Evolutionary conservation across 2,329 filamentous ascomycete genomes (phyloP), one percentile per base, ranked within the genome.

Genomic region (Colletotrichum sp.): DNA sequence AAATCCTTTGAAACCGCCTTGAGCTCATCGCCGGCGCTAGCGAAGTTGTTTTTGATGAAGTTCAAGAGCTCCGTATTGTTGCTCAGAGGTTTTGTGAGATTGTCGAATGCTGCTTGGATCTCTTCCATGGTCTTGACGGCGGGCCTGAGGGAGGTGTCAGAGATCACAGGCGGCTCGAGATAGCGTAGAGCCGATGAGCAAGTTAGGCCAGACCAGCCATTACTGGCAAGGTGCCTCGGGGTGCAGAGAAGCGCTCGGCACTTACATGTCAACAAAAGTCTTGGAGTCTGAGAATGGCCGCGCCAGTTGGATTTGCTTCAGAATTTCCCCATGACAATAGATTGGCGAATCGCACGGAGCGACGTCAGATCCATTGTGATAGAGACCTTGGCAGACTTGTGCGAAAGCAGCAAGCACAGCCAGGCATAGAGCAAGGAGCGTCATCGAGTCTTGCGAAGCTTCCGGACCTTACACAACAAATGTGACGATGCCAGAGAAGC

Each of bases 231-330:
- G 28, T 32, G 59, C 16, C n/a, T 49, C 15, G 16, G 32, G 24
- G 67, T 68, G 52, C 12, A 21, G 57, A n/a, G 3, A 26, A 3
- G 55, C 21, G 12, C 26, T 6, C 26, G 21, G 18, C 24, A 84
- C 87, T 85, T 85, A 92, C 90, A 93, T 91, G 81, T 94, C 93
- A 59, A 94, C 93, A 81, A 93, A 94, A 1, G 92, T 93, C 87
- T 94, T 94, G 76, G 92, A 94, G 84, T 94, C 93, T 16, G 86
- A 84, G 78, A 94, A 94, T 1, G 92, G 92, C 28, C 85, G 86
- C 4, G 92, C 92, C 12, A 94, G 85, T 84, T 94, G 89, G 64
- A 94, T 89, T 77, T 91, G 87, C 76, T 88, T 87, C 4, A 94
- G 87, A 15, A 94, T 87, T 0, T 93, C 90, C 64, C 93, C 93